phyloP scores from a whole-genome alignment of 108 stramenopile genomes.

The Licmophora abbreviata region DNA sequence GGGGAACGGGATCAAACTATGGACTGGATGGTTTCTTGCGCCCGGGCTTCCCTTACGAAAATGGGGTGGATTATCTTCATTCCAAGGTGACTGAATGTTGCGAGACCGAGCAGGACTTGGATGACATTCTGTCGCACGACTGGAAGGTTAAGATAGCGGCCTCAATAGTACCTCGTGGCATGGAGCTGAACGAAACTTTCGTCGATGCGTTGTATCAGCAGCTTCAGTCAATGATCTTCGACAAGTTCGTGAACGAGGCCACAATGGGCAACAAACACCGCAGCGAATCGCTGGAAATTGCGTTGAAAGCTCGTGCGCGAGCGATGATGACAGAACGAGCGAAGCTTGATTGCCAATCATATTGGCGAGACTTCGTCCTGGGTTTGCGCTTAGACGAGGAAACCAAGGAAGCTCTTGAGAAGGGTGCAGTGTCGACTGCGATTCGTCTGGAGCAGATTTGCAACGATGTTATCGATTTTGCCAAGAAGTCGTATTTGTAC shows the following conservation, averaged over 20 bases:
- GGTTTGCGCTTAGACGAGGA: conserved; percentile 8
- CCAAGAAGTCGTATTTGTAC: conserved; percentile 15
- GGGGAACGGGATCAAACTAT: conserved; percentile 21
- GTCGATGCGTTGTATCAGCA: conserved; percentile 1
- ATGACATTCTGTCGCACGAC: conserved; percentile 14
- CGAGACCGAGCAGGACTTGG: conserved; percentile 15
- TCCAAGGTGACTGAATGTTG: conserved; percentile 18
- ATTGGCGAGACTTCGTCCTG: conserved; percentile 10
- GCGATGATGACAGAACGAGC: not conserved
- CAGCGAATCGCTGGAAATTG: not conserved
- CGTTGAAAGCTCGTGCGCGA: conserved; percentile 3
- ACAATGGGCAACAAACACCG: conserved; percentile 11
- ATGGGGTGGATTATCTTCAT: conserved; percentile 19
- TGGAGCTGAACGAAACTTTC: conserved; percentile 26
- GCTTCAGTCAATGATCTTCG: conserved; percentile 2
- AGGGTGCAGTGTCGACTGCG: conserved; percentile 13
- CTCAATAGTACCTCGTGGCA: conserved; percentile 26
- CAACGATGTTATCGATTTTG: conserved; percentile 15
- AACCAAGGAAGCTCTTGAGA: conserved; percentile 4
- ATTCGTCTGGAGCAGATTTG: conserved; percentile 13
- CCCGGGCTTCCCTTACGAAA: conserved; percentile 18
- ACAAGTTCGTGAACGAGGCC: conserved; percentile 18
- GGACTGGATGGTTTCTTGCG: conserved; percentile 31
- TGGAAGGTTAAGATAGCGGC: conserved; percentile 35
- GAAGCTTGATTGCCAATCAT: not conserved